phyloP scores from a whole-genome alignment of 768 basidiomycete genomes.

The Lentinula sp. region DNA sequence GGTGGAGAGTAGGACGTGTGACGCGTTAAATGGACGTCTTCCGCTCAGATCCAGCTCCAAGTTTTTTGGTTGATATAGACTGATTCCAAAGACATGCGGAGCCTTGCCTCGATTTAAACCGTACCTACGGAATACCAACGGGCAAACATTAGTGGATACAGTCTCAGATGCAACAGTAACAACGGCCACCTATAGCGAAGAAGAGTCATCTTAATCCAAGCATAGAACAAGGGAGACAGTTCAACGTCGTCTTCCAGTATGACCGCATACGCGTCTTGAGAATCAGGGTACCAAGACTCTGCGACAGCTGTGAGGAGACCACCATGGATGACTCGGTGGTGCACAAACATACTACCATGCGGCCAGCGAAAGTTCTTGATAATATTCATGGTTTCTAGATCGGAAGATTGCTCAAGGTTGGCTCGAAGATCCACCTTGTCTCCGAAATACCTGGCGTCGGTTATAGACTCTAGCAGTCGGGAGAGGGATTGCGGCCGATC shows the following conservation, averaged over 20 bases:
- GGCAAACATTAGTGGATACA: not conserved
- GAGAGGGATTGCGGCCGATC: constrained; percentile 64
- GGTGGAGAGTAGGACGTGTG: constrained; percentile 40
- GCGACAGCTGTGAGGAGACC: constrained; percentile 80
- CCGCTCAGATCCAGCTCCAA: constrained; percentile 68
- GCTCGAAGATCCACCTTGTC: constrained; percentile 60
- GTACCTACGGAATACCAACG: constrained; percentile 39
- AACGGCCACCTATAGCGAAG: constrained; percentile 59
- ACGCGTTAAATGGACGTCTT: constrained; percentile 62
- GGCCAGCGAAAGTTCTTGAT: constrained; percentile 51
- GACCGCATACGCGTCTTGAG: constrained; percentile 69
- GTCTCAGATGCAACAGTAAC: not conserved
- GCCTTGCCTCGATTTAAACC: constrained; percentile 34
- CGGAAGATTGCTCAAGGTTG: constrained; percentile 73
- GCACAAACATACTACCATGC: constrained; percentile 51
- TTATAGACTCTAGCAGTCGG: constrained; percentile 61
- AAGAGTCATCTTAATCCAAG: constrained; percentile 78
- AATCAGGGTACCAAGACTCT: constrained; percentile 83
- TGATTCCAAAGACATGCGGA: constrained; percentile 65
- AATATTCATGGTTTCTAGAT: constrained; percentile 49
- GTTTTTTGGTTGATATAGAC: constrained; percentile 82
- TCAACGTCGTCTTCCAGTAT: constrained; percentile 86
- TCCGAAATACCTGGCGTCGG: constrained; percentile 56
- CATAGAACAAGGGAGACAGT: constrained; percentile 77
- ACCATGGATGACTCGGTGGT: constrained; percentile 72